Percentiles rank a stretch among this genome's conserved stretches.
Evolutionary conservation across 208 protist genomes (phyloP).

Genomic region (Crithidia mellificae): DNA sequence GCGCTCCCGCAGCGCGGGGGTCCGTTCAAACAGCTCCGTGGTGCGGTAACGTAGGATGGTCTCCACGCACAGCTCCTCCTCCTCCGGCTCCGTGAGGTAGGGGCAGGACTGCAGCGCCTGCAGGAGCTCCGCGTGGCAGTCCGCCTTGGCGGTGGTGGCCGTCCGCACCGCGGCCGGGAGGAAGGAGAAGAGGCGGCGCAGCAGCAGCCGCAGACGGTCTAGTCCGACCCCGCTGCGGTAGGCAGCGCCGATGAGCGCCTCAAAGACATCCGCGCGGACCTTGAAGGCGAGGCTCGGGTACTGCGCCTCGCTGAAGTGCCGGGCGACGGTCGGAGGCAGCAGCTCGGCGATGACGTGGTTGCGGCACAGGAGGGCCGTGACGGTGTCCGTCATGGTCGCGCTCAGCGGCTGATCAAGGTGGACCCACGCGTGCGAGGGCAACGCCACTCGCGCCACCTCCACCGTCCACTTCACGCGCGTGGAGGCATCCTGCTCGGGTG

Average conservation of each 20-base stretch:
- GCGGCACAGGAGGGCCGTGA: constrained; percentile 33
- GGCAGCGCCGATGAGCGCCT: constrained; percentile 63
- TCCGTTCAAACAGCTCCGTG: constrained; percentile 13
- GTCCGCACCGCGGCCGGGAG: constrained; percentile 20
- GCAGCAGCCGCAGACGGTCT: constrained; percentile 42
- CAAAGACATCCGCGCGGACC: constrained; percentile 67
- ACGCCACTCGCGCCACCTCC: background rate
- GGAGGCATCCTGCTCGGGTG: background rate
- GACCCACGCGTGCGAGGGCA: constrained; percentile 19
- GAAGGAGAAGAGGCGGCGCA: constrained; percentile 45
- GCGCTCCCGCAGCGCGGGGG: constrained; percentile 12
- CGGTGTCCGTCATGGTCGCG: constrained; percentile 13
- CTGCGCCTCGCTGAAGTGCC: constrained; percentile 32
- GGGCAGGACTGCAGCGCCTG: constrained; percentile 16
- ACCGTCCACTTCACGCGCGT: constrained; percentile 14
- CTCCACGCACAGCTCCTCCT: constrained; percentile 7
- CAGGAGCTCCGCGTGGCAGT: background rate
- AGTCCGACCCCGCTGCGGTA: constrained; percentile 46
- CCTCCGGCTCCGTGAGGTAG: constrained; percentile 17
- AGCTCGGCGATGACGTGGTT: constrained; percentile 57
- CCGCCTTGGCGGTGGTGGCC: background rate
- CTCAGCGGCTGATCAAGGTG: background rate
- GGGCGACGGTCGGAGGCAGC: constrained; percentile 38
- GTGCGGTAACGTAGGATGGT: constrained; percentile 20
- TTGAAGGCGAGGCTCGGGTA: constrained; percentile 30